Percentiles rank a stretch among this genome's conserved stretches.
These are phyloP conservation scores for Schizophyllum amplum DNA, from an alignment of 1,284 basidiomycete genomes.

Conservation along the genomic window DNA sequence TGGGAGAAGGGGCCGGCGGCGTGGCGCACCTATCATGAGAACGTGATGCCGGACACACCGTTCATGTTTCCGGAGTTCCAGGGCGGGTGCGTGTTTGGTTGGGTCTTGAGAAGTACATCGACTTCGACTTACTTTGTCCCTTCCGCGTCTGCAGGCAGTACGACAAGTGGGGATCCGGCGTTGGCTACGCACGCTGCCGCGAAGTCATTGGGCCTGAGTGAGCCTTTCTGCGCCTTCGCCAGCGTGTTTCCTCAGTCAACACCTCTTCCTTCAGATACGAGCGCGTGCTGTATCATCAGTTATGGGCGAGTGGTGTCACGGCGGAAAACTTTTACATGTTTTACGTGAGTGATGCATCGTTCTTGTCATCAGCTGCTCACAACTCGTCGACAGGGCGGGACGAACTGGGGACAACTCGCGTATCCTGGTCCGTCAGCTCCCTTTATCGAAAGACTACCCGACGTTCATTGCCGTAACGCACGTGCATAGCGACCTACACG, in stretches of 20 bases:
- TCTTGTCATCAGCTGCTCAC: neutral
- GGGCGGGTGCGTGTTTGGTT: conserved; percentile 3
- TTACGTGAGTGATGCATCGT: conserved; percentile 11
- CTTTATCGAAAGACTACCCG: conserved; percentile 37
- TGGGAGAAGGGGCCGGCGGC: neutral
- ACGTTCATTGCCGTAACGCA: conserved; percentile 5
- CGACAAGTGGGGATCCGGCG: conserved; percentile 17
- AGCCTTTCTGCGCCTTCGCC: conserved; percentile 14
- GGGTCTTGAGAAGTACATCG: neutral
- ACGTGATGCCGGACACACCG: conserved; percentile 6
- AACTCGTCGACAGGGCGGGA: conserved; percentile 24
- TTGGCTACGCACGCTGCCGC: conserved; percentile 16
- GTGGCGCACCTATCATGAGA: neutral
- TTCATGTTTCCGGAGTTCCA: conserved; percentile 13
- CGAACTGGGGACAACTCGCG: conserved; percentile 33
- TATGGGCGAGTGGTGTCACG: conserved; percentile 26
- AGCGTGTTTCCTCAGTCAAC: neutral
- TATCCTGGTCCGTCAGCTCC: conserved; percentile 33
- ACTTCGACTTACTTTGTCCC: neutral
- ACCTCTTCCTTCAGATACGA: conserved; percentile 3
- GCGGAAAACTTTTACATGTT: conserved; percentile 41
- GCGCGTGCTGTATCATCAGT: conserved; percentile 16
- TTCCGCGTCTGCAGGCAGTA: conserved; percentile 10
- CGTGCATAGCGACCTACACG: conserved; percentile 4
- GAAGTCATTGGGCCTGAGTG: conserved; percentile 16